These are phyloP conservation scores for Acanthochlamys bracteata DNA, from an alignment of 106 monocot species.

Conservation along the genomic window DNA sequence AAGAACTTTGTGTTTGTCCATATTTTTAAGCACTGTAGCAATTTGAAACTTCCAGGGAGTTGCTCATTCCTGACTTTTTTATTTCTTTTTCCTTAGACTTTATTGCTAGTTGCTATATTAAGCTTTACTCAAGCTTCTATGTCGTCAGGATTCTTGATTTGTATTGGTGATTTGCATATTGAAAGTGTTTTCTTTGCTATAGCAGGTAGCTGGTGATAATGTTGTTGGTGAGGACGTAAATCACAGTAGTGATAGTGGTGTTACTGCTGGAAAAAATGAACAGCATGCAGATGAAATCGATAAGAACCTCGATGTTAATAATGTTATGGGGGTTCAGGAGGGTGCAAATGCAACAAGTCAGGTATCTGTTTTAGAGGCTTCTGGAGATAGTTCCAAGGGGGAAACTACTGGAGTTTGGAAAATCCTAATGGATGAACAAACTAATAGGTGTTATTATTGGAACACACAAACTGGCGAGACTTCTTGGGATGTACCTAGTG, in stretches of 20 bases:
- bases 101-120: neutral
- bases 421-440: constrained; percentile 70
- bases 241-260: constrained; percentile 14
- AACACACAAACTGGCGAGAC: constrained; percentile 93
- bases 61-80: neutral
- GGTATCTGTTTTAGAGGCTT: constrained; percentile 17
- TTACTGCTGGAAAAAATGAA: constrained; percentile 10
- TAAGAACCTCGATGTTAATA: constrained; percentile 2
- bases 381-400: constrained; percentile 30
- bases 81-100: neutral
- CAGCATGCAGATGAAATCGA: constrained; percentile 12
- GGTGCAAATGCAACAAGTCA: constrained; percentile 15
- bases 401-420: constrained; percentile 71
- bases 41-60: neutral
- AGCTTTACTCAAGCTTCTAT: neutral
- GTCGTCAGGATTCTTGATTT: neutral
- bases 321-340: neutral
- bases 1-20: neutral
- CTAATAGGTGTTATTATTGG: constrained; percentile 87
- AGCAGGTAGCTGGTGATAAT: constrained; percentile 24
- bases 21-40: neutral
- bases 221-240: constrained; percentile 6
- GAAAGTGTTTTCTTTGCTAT: neutral
- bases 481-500: constrained; percentile 78
- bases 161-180: neutral